These are phyloP conservation scores for Globisporangium lucens DNA, from an alignment of 352 stramenopile species.

Conservation along the genomic window DNA sequence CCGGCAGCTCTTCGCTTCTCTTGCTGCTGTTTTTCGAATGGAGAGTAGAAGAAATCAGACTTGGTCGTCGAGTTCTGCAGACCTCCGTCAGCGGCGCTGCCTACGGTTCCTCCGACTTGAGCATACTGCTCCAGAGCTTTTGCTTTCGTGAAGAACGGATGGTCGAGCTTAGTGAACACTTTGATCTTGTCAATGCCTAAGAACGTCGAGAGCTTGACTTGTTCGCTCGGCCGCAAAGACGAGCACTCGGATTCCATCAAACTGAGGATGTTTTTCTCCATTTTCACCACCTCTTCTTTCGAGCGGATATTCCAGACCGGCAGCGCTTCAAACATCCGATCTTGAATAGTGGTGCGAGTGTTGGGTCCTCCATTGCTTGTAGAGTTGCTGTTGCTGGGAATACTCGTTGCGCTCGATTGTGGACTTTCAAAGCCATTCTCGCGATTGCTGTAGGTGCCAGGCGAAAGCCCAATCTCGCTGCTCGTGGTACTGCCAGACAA, in stretches of 20 bases:
- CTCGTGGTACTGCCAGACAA: slow-evolving; percentile 1
- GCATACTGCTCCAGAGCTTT: slow-evolving; percentile 36
- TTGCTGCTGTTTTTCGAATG: slow-evolving; percentile 51
- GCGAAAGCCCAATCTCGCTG: slow-evolving; percentile 4
- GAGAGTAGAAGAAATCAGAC: slow-evolving; percentile 59
- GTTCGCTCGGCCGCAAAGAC: slow-evolving; percentile 45
- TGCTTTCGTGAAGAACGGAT: slow-evolving; percentile 38
- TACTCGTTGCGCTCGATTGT: background rate
- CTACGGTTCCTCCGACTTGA: background rate
- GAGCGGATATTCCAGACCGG: slow-evolving; percentile 64
- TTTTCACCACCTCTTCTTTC: slow-evolving; percentile 46
- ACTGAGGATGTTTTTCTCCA: slow-evolving; percentile 46
- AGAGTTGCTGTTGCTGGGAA: background rate
- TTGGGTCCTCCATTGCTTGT: background rate
- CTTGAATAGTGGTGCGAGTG: background rate
- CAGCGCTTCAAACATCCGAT: slow-evolving; percentile 3
- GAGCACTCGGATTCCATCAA: slow-evolving; percentile 58
- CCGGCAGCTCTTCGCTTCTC: slow-evolving; percentile 18
- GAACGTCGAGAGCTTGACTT: slow-evolving; percentile 55
- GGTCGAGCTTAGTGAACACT: slow-evolving; percentile 25
- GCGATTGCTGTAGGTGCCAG: background rate
- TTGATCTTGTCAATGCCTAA: slow-evolving; percentile 52
- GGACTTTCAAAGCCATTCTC: slow-evolving; percentile 4
- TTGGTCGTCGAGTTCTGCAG: slow-evolving; percentile 8
- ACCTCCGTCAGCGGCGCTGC: background rate